These are phyloP conservation scores for Monilinia aucupariae DNA, from an alignment of 2,329 filamentous ascomycete genomes.

Conservation along the genomic window DNA sequence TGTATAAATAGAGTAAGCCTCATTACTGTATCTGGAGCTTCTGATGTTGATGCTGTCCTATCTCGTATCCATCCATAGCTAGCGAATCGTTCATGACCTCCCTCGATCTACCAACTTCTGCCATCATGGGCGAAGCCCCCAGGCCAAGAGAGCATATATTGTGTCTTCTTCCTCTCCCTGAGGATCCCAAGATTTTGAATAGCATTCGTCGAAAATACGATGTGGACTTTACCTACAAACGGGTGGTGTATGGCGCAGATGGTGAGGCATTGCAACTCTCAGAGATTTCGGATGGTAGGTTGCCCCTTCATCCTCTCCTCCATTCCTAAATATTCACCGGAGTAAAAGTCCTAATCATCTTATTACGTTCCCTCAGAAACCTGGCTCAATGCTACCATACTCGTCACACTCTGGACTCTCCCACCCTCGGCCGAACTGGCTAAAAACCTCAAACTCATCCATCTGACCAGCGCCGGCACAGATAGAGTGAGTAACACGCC, in stretches of 20 bases:
- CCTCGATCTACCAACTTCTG: conserved; percentile 6
- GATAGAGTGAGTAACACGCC: conserved; percentile 31
- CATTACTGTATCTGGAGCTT: background rate
- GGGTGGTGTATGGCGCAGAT: conserved; percentile 29
- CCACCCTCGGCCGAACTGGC: conserved; percentile 27
- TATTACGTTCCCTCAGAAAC: conserved; percentile 21
- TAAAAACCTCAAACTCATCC: conserved; percentile 36
- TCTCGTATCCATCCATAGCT: background rate
- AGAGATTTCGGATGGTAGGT: conserved; percentile 24
- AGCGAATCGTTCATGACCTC: too few relatives aligned
- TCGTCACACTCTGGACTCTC: conserved; percentile 33
- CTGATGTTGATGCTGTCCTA: background rate
- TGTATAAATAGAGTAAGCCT: too few relatives aligned
- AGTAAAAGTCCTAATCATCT: background rate
- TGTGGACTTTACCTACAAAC: conserved; percentile 41
- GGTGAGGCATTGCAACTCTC: conserved; percentile 12
- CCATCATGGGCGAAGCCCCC: conserved; percentile 43
- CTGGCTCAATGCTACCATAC: conserved; percentile 33
- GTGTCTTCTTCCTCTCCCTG: conserved; percentile 39
- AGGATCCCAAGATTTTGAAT: conserved; percentile 38
- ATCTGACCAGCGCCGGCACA: conserved; percentile 35
- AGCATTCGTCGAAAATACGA: conserved; percentile 40
- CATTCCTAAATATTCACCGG: background rate
- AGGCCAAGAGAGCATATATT: conserved; percentile 39
- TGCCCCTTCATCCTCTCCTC: background rate